Percentiles rank a stretch among this genome's conserved stretches.
Conservation (phyloP, 164 flowering plant species). For the Saururus chinensis region DNA sequence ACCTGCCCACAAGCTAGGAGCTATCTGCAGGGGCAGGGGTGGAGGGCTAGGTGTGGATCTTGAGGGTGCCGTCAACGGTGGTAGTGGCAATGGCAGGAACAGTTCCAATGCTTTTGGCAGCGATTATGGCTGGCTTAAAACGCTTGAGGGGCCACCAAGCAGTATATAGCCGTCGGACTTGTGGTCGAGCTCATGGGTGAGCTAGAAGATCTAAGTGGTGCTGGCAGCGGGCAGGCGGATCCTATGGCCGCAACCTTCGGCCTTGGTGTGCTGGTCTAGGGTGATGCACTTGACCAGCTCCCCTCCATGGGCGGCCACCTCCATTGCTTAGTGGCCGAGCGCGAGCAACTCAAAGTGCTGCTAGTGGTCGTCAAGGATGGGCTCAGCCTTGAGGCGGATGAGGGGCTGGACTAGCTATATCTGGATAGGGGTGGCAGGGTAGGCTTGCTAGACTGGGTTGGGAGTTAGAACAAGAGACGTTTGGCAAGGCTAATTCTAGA, state of each 20-base stretch:
- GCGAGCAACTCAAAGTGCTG: background rate
- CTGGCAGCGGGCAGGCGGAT: slow-evolving; percentile 79
- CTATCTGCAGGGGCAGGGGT: slow-evolving; percentile 1
- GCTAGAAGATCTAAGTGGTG: slow-evolving; percentile 65
- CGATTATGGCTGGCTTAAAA: slow-evolving; percentile 66
- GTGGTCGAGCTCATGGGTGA: slow-evolving; percentile 75
- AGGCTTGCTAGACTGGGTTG: background rate
- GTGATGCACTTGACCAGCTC: slow-evolving; percentile 33
- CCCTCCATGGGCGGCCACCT: background rate
- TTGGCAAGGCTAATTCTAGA: too few species aligned
- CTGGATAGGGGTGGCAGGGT: background rate
- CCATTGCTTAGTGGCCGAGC: background rate
- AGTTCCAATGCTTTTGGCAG: slow-evolving; percentile 79
- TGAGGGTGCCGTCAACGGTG: slow-evolving; percentile 30
- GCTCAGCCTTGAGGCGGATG: slow-evolving; percentile 7
- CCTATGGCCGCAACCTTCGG: slow-evolving; percentile 67
- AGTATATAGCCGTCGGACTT: slow-evolving; percentile 74
- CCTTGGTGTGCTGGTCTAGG: slow-evolving; percentile 70
- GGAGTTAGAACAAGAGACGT: background rate
- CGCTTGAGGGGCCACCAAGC: slow-evolving; percentile 65
- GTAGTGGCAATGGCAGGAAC: slow-evolving; percentile 61
- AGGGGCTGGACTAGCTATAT: slow-evolving; percentile 4
- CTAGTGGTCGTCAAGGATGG: slow-evolving; percentile 2
- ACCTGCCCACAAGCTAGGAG: slow-evolving; percentile 13
- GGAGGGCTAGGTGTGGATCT: slow-evolving; percentile 29